These are phyloP conservation scores for Penicillium alfredii DNA, from an alignment of 495 filamentous ascomycete genomes.

Conservation along the genomic window DNA sequence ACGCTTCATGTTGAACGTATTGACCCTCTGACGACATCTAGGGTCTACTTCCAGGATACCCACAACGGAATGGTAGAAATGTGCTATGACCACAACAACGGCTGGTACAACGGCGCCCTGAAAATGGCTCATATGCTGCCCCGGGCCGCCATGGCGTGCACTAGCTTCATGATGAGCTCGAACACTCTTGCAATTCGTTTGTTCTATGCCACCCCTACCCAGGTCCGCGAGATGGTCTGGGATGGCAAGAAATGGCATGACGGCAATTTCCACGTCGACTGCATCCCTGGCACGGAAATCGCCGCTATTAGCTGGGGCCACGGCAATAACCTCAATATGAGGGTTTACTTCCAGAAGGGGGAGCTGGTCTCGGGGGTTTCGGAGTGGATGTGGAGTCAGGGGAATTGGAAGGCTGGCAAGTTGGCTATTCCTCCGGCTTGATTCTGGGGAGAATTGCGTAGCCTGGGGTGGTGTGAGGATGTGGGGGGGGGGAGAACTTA, in stretches of 20 bases:
- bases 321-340: conserved; percentile 3
- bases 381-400: conserved; percentile 9
- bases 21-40: too few relatives aligned
- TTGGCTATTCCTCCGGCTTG: conserved; percentile 11
- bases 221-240: conserved; percentile 6
- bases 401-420: conserved; percentile 7
- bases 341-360: conserved; percentile 19
- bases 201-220: conserved; percentile 5
- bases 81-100: conserved; percentile 8
- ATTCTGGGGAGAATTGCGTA: too few relatives aligned
- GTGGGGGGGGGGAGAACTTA: too few relatives aligned
- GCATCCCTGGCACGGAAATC: conserved; percentile 13
- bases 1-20: too few relatives aligned
- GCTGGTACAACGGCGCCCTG: conserved; percentile 14
- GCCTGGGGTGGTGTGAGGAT: conserved; percentile 8
- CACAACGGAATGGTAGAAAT: conserved; percentile 4
- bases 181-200: conserved; percentile 6
- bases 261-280: conserved; percentile 3
- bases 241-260: conserved; percentile 5
- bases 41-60: conserved; percentile 9
- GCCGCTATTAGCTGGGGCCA: conserved; percentile 9
- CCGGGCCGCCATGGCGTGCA: conserved; percentile 10
- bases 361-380: conserved; percentile 11
- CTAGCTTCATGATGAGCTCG: conserved; percentile 2
- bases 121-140: conserved; percentile 1